Percentiles rank a stretch among this genome's conserved stretches.
phyloP scores from a whole-genome alignment of 1,284 basidiomycete species.

The Tilletia setariae region DNA sequence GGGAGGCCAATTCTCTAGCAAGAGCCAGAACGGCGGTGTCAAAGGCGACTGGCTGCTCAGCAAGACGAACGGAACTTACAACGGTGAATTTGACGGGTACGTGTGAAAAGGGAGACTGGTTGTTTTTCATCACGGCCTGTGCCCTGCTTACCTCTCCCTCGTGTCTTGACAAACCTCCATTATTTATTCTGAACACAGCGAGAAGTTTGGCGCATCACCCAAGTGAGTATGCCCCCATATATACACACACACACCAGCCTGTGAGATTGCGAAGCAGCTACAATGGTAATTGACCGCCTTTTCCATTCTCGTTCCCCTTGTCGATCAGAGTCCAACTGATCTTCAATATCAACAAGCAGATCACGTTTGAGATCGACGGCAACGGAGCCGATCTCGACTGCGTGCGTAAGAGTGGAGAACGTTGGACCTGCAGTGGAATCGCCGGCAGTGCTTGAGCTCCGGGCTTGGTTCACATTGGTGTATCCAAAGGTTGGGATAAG shows the following conservation, averaged over 20 bases:
- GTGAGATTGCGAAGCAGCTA: too few species aligned
- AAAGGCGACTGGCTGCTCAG: too few species aligned
- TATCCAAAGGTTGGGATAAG: too few species aligned
- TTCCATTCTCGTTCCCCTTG: neutral
- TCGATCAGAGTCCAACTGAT: neutral
- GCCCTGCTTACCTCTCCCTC: too few species aligned
- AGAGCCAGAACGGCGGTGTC: neutral
- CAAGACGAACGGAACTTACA: too few species aligned
- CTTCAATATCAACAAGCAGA: neutral
- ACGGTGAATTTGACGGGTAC: too few species aligned
- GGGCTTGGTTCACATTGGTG: too few species aligned
- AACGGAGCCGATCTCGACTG: constrained; percentile 3
- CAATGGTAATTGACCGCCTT: too few species aligned
- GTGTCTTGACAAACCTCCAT: too few species aligned
- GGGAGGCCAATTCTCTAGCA: neutral
- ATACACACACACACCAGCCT: too few species aligned
- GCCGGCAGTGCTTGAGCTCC: neutral
- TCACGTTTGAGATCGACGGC: constrained; percentile 1
- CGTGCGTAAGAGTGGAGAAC: neutral
- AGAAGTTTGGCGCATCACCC: constrained; percentile 8
- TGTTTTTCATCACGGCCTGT: too few species aligned
- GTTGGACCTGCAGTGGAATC: neutral
- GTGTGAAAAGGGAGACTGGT: too few species aligned
- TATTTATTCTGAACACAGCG: neutral
- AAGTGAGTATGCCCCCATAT: neutral